Base-by-base conservation (phyloP, 2,329 filamentous ascomycete genomes). In the Hymenotorrendiella dingleyae region DNA sequence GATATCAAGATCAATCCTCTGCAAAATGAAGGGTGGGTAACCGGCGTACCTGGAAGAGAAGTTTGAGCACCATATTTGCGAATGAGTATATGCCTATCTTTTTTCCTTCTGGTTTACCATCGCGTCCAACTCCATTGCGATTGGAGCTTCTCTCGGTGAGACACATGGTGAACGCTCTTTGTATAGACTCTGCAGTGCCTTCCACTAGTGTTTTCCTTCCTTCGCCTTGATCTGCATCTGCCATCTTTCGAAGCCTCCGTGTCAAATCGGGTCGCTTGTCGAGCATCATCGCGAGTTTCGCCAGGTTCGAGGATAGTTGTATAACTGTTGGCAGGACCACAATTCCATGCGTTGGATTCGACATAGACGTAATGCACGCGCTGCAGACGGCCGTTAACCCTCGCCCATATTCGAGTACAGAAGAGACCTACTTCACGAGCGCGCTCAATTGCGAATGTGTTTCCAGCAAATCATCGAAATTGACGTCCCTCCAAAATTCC, bases 131-230 rank as follows among this genome's bases (percentile, higher is more conserved):
- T 0, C 72, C 71, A 11, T 69, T 68, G 10, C 78, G 71, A 20
- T 76, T 79, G 14, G 80, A 80, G 1, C 78, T 82, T 36, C 87
- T 78, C 60, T 95, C 89, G 4, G 85, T 89, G 24, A 95, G 68
- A 52, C 91, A 96, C 28, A 87, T 88, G 9, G 87, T 93, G 60
- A 96, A 95, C 17, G 90, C 88, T 60, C 89, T 86, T 48, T 94
- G 84, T 46, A 96, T 85, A 38, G 87, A 84, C 58, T 96, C 91
- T 14, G 88, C 89, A 2, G 89, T 89, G 20, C 83, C 80, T 62
- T 95, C 91, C 9, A 91, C 87, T 29, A 96, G 74, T 2, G 88
- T 79, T 60, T 81, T 89, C 54, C 85, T 78, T 54, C 81, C 78
- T 20, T 82, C 80, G 19, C 80, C 82, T 41, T 77, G 73, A 26